These are phyloP conservation scores for Serendipita indica DNA, from an alignment of 768 basidiomycete genomes.

Conservation along the genomic window DNA sequence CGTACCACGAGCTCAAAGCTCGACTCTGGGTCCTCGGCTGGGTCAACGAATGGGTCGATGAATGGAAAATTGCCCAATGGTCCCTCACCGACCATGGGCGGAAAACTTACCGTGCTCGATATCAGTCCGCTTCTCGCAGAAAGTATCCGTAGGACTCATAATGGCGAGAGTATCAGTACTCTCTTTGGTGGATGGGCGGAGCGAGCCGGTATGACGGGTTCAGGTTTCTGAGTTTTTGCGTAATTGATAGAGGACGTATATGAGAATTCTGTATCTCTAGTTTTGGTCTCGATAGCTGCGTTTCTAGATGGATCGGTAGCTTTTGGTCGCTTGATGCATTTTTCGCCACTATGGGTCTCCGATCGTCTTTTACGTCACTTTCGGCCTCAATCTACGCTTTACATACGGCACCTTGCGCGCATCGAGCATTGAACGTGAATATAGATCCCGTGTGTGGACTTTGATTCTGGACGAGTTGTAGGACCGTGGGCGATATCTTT, in stretches of 20 bases:
- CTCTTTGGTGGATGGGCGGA: slow-evolving; percentile 64
- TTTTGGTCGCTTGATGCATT: too few species aligned
- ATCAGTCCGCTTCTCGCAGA: slow-evolving; percentile 87
- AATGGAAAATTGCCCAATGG: not conserved
- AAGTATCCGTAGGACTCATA: slow-evolving; percentile 87
- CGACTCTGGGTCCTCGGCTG: not conserved
- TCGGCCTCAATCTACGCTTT: too few species aligned
- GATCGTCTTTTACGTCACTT: too few species aligned
- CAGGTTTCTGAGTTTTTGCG: not conserved
- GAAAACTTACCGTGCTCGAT: slow-evolving; percentile 80
- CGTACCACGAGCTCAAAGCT: not conserved
- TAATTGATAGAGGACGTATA: not conserved
- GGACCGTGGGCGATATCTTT: too few species aligned
- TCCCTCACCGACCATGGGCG: slow-evolving; percentile 29
- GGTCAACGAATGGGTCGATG: not conserved
- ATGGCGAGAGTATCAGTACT: slow-evolving; percentile 82
- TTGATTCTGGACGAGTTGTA: too few species aligned
- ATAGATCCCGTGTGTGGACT: too few species aligned
- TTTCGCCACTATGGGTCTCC: too few species aligned
- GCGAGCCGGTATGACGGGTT: not conserved
- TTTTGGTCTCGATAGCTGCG: too few species aligned
- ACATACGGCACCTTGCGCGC: too few species aligned
- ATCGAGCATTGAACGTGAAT: too few species aligned
- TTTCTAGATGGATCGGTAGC: not conserved
- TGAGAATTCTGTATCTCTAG: not conserved